Evolutionary conservation across 129 eudicot species (phyloP).

Genomic region (Calendula officinalis): DNA sequence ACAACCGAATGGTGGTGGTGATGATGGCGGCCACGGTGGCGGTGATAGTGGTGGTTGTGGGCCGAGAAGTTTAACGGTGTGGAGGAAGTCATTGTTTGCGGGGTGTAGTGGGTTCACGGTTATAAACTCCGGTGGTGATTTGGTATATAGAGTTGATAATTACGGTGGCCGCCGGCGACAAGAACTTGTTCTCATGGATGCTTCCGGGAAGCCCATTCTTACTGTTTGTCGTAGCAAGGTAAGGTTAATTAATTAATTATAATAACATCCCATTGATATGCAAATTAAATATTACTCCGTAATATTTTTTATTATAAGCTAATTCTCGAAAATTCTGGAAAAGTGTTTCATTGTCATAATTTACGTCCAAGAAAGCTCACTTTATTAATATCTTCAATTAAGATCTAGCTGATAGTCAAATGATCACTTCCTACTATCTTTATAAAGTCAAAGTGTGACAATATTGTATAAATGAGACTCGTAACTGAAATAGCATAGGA

Average conservation of each 20-base stretch:
- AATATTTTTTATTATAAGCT: too few relatives aligned
- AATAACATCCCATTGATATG: too few relatives aligned
- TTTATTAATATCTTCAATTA: too few relatives aligned
- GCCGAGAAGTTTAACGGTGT: conserved; percentile 57
- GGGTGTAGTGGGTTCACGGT: conserved; percentile 85
- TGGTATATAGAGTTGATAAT: conserved; percentile 77
- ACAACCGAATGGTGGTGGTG: conserved; percentile 15
- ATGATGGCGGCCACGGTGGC: not conserved
- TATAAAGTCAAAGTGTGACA: not conserved
- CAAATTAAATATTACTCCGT: too few relatives aligned
- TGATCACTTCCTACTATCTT: too few relatives aligned
- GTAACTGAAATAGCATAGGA: too few relatives aligned
- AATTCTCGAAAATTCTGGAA: too few relatives aligned
- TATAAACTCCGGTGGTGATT: conserved; percentile 59
- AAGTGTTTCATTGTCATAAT: too few relatives aligned
- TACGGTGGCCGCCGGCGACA: conserved; percentile 47
- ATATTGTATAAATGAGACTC: too few relatives aligned
- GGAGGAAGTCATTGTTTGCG: conserved; percentile 77
- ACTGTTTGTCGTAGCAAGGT: conserved; percentile 73
- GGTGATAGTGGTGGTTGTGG: not conserved
- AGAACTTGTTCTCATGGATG: conserved; percentile 68
- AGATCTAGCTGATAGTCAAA: too few relatives aligned
- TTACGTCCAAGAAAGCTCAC: too few relatives aligned
- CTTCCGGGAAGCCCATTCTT: conserved; percentile 54
- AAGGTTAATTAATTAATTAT: not conserved